Base-by-base conservation (phyloP, 495 filamentous ascomycete genomes). In the Neurospora sp. region DNA sequence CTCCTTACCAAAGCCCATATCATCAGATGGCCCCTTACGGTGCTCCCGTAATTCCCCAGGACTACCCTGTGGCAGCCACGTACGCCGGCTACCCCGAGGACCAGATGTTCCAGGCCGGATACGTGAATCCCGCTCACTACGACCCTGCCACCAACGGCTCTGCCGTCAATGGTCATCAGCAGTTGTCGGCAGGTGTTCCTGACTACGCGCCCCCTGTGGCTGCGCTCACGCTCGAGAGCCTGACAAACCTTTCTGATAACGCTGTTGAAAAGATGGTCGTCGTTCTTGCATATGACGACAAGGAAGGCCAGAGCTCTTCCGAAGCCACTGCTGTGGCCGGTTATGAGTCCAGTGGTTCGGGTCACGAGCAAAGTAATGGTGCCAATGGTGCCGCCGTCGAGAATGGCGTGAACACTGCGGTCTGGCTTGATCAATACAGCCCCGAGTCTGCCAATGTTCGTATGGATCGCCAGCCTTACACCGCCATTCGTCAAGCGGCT, bases 161-260 rank as follows among this genome's bases (percentile, higher is more conserved):
- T 16, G 76, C 75, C 4, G 45, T 78, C 10, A 86, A 86, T 45
- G 82, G 83, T 8, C 72, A 85, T 69, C 74, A 79, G 61, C 85
- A 87, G 53, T 84, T 96, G 38, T 94, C 92, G 31, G 91, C 92
- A 8, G 84, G 87, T 20, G 93, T 93, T 8, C 90, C 92, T 1
- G 93, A 94, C 73, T 96, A 93, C 77, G 86, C 90, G 27, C 92
- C 92, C 70, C 86, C 84, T 40, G 78, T 82, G 41, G 75, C 76
- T 22, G 71, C 78, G 68, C 79, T 81, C 45, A 87, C 86, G 75
- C 78, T 83, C 79, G 80, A 84, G 59, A 75, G 72, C 41, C 83
- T 82, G 75, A 80, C 79, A 69, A 80, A 84, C 4, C 88, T 89
- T 76, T 82, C 83, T 4, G 85, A 91, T 75, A 81, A 86, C 70